phyloP scores from a whole-genome alignment of 2,329 filamentous ascomycete species.

The Chaetomiaceae sp. region DNA sequence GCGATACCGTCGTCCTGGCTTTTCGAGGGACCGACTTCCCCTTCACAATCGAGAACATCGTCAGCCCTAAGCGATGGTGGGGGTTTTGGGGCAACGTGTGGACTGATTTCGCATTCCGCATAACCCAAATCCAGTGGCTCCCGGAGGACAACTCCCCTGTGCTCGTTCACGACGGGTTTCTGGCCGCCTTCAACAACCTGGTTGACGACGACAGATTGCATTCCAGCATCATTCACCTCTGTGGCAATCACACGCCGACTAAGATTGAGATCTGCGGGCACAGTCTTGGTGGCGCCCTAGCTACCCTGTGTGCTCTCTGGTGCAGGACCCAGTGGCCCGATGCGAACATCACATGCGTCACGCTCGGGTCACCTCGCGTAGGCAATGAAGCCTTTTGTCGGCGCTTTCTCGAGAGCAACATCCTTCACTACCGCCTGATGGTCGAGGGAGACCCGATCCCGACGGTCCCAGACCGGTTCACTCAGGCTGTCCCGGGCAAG shows the following conservation, averaged over 20 bases:
- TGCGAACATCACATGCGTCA: conserved; percentile 6
- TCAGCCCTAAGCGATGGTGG: conserved; percentile 10
- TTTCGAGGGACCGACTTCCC: conserved; percentile 12
- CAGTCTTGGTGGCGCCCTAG: conserved; percentile 9
- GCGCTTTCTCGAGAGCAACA: neutral
- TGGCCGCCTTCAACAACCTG: conserved; percentile 10
- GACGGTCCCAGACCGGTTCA: conserved; percentile 11
- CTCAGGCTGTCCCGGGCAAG: conserved; percentile 7
- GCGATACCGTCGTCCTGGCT: conserved; percentile 3
- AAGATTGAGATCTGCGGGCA: conserved; percentile 13
- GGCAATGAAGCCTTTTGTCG: conserved; percentile 5
- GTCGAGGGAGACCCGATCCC: conserved; percentile 8
- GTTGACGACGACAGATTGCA: neutral
- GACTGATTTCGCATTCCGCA: conserved; percentile 10
- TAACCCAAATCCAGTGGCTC: conserved; percentile 8
- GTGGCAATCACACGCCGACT: neutral
- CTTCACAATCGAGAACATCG: conserved; percentile 4
- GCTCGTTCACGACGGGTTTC: conserved; percentile 11
- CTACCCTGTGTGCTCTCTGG: conserved; percentile 8
- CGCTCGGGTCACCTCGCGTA: conserved; percentile 5
- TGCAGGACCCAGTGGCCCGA: conserved; percentile 9
- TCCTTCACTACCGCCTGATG: conserved; percentile 4
- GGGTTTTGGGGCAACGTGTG: conserved; percentile 11
- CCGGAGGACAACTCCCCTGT: neutral
- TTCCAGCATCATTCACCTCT: neutral